phyloP scores from a whole-genome alignment of 1,139 yeast species.

The Saccharomyces hybrid region DNA sequence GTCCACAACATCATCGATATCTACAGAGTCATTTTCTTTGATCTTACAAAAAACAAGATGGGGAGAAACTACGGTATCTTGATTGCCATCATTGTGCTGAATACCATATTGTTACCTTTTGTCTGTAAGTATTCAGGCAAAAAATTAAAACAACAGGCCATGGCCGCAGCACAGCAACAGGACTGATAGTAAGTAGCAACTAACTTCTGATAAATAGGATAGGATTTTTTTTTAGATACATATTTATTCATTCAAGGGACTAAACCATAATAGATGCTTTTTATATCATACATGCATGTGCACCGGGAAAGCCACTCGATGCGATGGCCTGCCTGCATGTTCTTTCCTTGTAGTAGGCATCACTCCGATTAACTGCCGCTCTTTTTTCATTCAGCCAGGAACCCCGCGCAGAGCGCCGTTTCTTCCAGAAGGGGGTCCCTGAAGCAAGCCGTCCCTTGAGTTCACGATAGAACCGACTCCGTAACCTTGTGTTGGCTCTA shows the following conservation, averaged over 20 bases:
- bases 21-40: conserved; percentile 46
- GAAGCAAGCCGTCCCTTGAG: too few species aligned
- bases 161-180: neutral
- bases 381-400: too few species aligned
- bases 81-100: conserved; percentile 48
- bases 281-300: too few species aligned
- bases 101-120: conserved; percentile 39
- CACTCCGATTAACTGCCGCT: too few species aligned
- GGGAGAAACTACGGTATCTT: conserved; percentile 52
- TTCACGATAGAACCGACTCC: too few species aligned
- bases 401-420: too few species aligned
- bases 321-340: too few species aligned
- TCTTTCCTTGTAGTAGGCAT: too few species aligned
- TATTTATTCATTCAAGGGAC: conserved; percentile 27
- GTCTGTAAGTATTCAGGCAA: conserved; percentile 31
- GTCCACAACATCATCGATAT: conserved; percentile 50
- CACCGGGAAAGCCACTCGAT: too few species aligned
- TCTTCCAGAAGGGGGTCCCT: too few species aligned
- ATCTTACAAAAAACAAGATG: conserved; percentile 47
- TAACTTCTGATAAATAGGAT: neutral
- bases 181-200: too few species aligned
- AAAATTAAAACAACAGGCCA: conserved; percentile 4
- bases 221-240: conserved; percentile 1
- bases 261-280: neutral
- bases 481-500: too few species aligned